Base-by-base conservation (phyloP, 352 stramenopile species). In the Pythium coloratum region DNA sequence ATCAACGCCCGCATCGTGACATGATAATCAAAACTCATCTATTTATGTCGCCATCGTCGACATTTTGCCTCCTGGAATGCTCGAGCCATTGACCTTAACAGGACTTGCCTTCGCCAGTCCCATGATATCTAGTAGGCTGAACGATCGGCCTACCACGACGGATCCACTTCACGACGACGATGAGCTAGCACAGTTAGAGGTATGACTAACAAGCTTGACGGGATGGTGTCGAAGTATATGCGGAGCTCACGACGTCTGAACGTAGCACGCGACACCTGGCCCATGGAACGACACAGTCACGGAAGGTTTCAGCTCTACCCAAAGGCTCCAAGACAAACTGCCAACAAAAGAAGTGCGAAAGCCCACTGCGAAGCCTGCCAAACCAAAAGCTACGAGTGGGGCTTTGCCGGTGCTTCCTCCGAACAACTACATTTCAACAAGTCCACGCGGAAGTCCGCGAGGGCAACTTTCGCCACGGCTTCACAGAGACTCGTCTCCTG, bases 401-500 rank as follows among this genome's bases (percentile, higher is more conserved):
- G 54, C 40, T 20, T 54, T 68, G 18, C 55, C 66, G 6, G 55
- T 65, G 10, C 46, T 72, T 24, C 63, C 62, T 24, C 44, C 38
- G 16, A 32, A 53, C 20, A 65, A 42, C n/a, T 53, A 53, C 20
- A 53, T 53, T n/a, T 32, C 28, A 55, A 66, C 30, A 58, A 66
- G 32, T 59, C 54, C 26, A 34, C 51, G n/a, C 28, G 42, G 32
- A 40, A 71, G 32, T 61, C 46, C 26, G 32, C 50, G n/a, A 32
- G 40, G 30, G 38, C 65, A 51, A 14, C 36, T 54, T 3, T 40
- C 32, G 7, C 54, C 53, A 44, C 58, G 59, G 18, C 5, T 14
- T 1, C 12, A 3, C 14, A 47, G 34, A 14, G 36, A 84, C 24
- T 77, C 77, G 9, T 76, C 77, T n/a, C 67, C 76, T 33, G 69